Evolutionary conservation across 805 yeast species (phyloP).

Genomic region (Pichia gijzeniarum): DNA sequence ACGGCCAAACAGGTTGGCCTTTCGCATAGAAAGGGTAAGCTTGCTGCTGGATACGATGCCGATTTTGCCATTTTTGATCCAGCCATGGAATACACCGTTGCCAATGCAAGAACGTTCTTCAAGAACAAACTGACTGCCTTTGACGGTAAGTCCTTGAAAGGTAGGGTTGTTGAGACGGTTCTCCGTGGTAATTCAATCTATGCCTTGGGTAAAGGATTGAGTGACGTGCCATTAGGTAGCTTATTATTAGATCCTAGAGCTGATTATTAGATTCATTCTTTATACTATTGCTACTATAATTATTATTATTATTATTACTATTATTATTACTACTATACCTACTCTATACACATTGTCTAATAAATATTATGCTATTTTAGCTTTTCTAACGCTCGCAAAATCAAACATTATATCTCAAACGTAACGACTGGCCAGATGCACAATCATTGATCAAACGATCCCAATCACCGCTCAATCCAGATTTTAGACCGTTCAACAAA

Average conservation of each 20-base stretch:
- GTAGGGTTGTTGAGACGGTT: slow-evolving; percentile 74
- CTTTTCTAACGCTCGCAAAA: neutral
- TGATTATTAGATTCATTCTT: slow-evolving; percentile 1
- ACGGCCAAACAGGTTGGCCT: slow-evolving; percentile 86
- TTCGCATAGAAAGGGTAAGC: slow-evolving; percentile 60
- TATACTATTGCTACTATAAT: slow-evolving; percentile 1
- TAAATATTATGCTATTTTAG: neutral
- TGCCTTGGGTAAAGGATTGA: slow-evolving; percentile 48
- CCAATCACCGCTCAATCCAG: slow-evolving; percentile 38
- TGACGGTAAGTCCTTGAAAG: slow-evolving; percentile 60
- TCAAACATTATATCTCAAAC: slow-evolving; percentile 22
- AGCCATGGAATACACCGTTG: slow-evolving; percentile 40
- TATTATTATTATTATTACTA: neutral
- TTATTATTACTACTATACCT: neutral
- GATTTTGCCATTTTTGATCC: slow-evolving; percentile 83
- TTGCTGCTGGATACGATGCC: slow-evolving; percentile 76
- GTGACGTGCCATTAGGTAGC: slow-evolving; percentile 50
- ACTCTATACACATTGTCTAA: too few species aligned
- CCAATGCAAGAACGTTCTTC: slow-evolving; percentile 55
- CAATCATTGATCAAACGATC: slow-evolving; percentile 4
- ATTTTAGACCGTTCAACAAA: slow-evolving; percentile 39
- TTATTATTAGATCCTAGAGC: slow-evolving; percentile 55
- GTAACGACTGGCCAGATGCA: neutral
- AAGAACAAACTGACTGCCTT: slow-evolving; percentile 89
- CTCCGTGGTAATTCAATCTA: slow-evolving; percentile 71